Evolutionary conservation across 345 rosid genomes (phyloP).

Genomic region (Eucalyptus tenuipes): DNA sequence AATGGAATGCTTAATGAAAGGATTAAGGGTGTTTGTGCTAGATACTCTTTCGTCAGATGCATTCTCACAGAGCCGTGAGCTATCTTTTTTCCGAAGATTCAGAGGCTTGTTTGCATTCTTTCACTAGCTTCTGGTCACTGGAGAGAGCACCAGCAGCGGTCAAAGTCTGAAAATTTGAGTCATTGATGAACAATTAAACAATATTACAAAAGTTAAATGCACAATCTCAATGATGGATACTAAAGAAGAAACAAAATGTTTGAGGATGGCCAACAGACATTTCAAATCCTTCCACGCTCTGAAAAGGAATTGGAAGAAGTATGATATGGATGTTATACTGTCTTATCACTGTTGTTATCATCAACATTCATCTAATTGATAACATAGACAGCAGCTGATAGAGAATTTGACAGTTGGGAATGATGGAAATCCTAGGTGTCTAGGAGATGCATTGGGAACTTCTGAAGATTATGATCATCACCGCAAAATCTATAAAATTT

Average conservation of each 20-base stretch:
- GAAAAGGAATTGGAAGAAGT: neutral
- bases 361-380: neutral
- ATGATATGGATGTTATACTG: neutral
- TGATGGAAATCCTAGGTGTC: neutral
- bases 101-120: neutral
- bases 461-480: neutral
- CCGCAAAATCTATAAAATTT: too few relatives aligned
- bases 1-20: neutral
- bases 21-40: neutral
- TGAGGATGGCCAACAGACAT: neutral
- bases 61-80: neutral
- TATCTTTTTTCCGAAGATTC: neutral
- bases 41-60: neutral
- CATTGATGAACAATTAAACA: neutral
- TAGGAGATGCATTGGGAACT: neutral
- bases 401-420: neutral
- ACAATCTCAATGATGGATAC: neutral
- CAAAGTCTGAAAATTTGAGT: neutral
- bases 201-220: neutral
- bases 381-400: neutral
- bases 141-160: neutral
- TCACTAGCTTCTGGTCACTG: neutral
- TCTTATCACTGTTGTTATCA: neutral
- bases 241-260: neutral
- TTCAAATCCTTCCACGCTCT: neutral